Percentiles rank a stretch among this genome's conserved stretches.
Evolutionary conservation across 108 stramenopile species (phyloP).

Genomic region (Cylindrotheca fusiformis): DNA sequence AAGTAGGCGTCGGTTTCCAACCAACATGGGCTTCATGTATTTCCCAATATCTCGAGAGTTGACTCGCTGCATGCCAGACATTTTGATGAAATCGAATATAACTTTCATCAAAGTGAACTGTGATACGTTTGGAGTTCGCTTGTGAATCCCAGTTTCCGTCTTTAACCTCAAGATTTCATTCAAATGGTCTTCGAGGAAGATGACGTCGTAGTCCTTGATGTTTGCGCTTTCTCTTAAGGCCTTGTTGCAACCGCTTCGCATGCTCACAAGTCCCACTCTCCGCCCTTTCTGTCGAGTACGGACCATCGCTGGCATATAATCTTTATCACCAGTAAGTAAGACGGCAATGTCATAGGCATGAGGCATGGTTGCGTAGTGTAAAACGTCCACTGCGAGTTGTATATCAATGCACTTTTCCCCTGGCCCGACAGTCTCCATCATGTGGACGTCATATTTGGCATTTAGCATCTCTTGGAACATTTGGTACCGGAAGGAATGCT

Average conservation of each 20-base stretch:
- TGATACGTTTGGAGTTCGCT: slow-evolving; percentile 18
- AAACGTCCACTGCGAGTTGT: slow-evolving; percentile 83
- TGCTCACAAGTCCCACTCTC: slow-evolving; percentile 64
- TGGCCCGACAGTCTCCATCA: slow-evolving; percentile 73
- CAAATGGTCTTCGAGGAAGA: slow-evolving; percentile 74
- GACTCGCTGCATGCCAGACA: slow-evolving; percentile 45
- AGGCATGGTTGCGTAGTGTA: slow-evolving; percentile 84
- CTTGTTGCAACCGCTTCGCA: slow-evolving; percentile 50
- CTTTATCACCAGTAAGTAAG: slow-evolving; percentile 80
- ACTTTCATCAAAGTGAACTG: slow-evolving; percentile 58
- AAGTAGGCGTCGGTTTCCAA: slow-evolving; percentile 53
- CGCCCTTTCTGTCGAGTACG: slow-evolving; percentile 83
- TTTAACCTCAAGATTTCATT: slow-evolving; percentile 58
- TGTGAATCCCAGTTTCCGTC: not conserved
- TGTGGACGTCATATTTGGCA: slow-evolving; percentile 78
- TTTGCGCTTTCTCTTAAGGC: slow-evolving; percentile 67
- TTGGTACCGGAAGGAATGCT: slow-evolving; percentile 57
- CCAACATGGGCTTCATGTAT: slow-evolving; percentile 53
- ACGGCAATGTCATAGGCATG: slow-evolving; percentile 88
- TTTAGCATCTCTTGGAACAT: slow-evolving; percentile 80
- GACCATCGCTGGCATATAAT: slow-evolving; percentile 85
- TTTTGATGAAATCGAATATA: slow-evolving; percentile 60
- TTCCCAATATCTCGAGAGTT: slow-evolving; percentile 67
- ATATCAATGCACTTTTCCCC: slow-evolving; percentile 91
- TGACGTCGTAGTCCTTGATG: slow-evolving; percentile 69